These are phyloP conservation scores for Magnaporthales sp. DNA, from an alignment of 2,329 filamentous ascomycete species.

Conservation along the genomic window DNA sequence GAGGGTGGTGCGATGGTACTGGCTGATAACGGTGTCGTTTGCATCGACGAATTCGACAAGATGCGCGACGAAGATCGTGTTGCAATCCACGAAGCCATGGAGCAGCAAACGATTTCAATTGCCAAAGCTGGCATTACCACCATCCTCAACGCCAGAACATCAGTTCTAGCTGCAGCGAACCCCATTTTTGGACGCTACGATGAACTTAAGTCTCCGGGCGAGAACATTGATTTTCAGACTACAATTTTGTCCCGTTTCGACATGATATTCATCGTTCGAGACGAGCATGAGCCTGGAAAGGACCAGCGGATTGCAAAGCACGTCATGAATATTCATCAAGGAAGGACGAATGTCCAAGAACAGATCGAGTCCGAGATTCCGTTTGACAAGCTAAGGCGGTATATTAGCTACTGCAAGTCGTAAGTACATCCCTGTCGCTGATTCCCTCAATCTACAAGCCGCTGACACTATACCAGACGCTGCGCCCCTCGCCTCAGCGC, in stretches of 20 bases:
- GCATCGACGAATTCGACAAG: slow-evolving; percentile 99
- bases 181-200: slow-evolving; percentile 97
- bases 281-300: slow-evolving; percentile 82
- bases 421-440: slow-evolving; percentile 34
- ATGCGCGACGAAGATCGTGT: slow-evolving; percentile 98
- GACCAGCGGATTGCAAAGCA: slow-evolving; percentile 93
- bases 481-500: slow-evolving; percentile 86
- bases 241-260: slow-evolving; percentile 97
- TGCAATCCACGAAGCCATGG: slow-evolving; percentile 99
- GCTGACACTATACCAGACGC: slow-evolving; percentile 42
- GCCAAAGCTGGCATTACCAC: slow-evolving; percentile 98
- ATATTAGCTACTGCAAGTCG: slow-evolving; percentile 95
- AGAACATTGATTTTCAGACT: slow-evolving; percentile 99
- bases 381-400: slow-evolving; percentile 94
- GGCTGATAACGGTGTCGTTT: slow-evolving; percentile 92
- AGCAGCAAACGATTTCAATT: slow-evolving; percentile 98
- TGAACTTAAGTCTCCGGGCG: slow-evolving; percentile 92
- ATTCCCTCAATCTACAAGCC: neutral
- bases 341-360: slow-evolving; percentile 73
- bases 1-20: slow-evolving; percentile 98
- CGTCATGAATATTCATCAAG: slow-evolving; percentile 97
- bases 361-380: slow-evolving; percentile 79
- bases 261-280: slow-evolving; percentile 98
- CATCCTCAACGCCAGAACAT: slow-evolving; percentile 91
- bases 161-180: slow-evolving; percentile 90